Evolutionary conservation across 2,329 filamentous ascomycete species (phyloP), one percentile per base, ranked within the genome.

Genomic region (Capronia coronata): DNA sequence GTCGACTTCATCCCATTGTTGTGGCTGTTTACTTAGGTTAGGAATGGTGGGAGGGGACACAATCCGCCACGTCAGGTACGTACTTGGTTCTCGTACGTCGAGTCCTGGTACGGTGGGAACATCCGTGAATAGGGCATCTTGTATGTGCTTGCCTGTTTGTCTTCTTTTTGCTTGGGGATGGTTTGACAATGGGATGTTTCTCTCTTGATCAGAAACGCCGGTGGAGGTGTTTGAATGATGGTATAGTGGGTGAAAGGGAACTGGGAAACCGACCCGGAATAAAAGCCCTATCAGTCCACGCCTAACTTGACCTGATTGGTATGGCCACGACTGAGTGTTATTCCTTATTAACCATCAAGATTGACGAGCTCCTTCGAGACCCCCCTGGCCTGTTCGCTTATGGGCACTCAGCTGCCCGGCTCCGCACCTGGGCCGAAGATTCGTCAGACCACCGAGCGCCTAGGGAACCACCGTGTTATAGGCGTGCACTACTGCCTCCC

Each of bases 1-100:
- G 42, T 54, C 54, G 29, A 54, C 48, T 40, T 49, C 51, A 27
- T 44, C 43, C 54, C 54, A 56, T 41, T 38, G 41, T 48, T 47
- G 49, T 46, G 52, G 37, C 43, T 47, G 46, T 11, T 40, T 6
- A 16, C 32, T 34, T 39, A 19, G 21, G 13, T 54, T 39, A 54
- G 48, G 25, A 43, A 42, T 27, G 14, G n/a, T 18, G 23, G 30
- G 29, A 35, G 40, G 49, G 39, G 32, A 45, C 18, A 19, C 13
- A 27, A 16, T 23, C 18, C 38, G 38, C 19, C 41, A n/a, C 21
- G 18, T 11, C 21, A 49, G 48, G 32, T 54, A 49, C 54, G 32
- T 54, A 49, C 47, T 49, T 49, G 42, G 29, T 49, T 45, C 18
- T 53, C 35, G 54, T 51, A 54, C 22, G 42, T 39, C 19, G 42